Conservation (phyloP, 108 stramenopile species). For the Cylindrotheca fusiformis region DNA sequence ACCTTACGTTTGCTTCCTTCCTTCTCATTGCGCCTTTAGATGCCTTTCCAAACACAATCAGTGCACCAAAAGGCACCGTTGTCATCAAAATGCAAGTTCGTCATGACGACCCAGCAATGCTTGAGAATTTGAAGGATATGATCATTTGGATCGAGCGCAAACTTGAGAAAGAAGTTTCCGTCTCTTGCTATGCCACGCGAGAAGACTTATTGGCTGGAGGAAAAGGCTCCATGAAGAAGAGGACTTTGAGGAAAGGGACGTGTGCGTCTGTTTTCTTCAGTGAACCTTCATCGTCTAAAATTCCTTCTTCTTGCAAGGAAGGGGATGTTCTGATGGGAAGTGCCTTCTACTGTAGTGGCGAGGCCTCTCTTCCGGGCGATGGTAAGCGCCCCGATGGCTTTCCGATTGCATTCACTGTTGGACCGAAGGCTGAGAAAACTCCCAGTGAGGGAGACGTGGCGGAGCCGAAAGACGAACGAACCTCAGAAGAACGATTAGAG, state of each 20-base stretch:
- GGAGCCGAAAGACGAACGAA: slow-evolving; percentile 46
- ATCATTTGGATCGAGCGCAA: slow-evolving; percentile 44
- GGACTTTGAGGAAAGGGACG: slow-evolving; percentile 30
- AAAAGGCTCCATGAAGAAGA: slow-evolving; percentile 33
- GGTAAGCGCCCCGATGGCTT: slow-evolving; percentile 56
- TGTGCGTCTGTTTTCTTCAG: slow-evolving; percentile 30
- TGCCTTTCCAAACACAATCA: slow-evolving; percentile 47
- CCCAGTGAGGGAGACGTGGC: slow-evolving; percentile 13
- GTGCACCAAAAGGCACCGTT: slow-evolving; percentile 40
- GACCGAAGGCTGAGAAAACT: slow-evolving; percentile 29
- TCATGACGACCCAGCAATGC: slow-evolving; percentile 39
- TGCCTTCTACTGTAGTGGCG: slow-evolving; percentile 21
- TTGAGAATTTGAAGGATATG: slow-evolving; percentile 42
- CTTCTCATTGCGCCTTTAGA: slow-evolving; percentile 17
- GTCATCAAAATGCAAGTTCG: slow-evolving; percentile 39
- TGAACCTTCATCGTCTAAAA: slow-evolving; percentile 31
- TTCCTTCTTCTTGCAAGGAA: slow-evolving; percentile 33
- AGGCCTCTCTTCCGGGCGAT: slow-evolving; percentile 28
- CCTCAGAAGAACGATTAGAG: slow-evolving; percentile 34
- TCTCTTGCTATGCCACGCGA: slow-evolving; percentile 34
- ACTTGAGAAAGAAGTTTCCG: slow-evolving; percentile 35
- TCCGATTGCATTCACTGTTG: slow-evolving; percentile 28
- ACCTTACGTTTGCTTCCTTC: no score
- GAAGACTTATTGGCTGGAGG: slow-evolving; percentile 30
- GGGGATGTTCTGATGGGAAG: slow-evolving; percentile 44